These are phyloP conservation scores for Pichia sp. DNA, from an alignment of 1,139 yeast species.

Conservation along the genomic window DNA sequence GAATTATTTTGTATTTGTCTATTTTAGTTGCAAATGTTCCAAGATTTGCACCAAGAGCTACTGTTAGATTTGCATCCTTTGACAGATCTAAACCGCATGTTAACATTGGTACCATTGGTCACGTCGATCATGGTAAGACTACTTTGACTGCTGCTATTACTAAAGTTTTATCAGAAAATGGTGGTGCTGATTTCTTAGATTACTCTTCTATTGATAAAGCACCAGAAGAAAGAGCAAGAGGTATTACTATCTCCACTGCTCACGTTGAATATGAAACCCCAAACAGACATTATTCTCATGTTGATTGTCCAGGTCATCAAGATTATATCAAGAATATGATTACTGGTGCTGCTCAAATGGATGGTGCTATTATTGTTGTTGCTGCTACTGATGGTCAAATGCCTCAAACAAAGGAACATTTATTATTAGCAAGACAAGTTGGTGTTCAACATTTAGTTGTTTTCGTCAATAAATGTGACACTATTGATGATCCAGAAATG, in stretches of 20 bases:
- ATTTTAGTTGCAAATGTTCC: slow-evolving; percentile 17
- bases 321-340: slow-evolving; percentile 99
- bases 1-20: not conserved
- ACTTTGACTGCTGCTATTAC: slow-evolving; percentile 98
- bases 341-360: slow-evolving; percentile 99
- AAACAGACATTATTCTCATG: slow-evolving; percentile 93
- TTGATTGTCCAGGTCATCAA: slow-evolving; percentile 98
- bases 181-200: slow-evolving; percentile 92
- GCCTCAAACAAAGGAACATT: slow-evolving; percentile 99
- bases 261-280: slow-evolving; percentile 94
- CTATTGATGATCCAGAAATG: slow-evolving; percentile 98
- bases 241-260: slow-evolving; percentile 96
- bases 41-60: slow-evolving; percentile 19
- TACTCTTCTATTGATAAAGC: slow-evolving; percentile 94
- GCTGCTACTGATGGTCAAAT: slow-evolving; percentile 99
- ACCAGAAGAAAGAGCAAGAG: slow-evolving; percentile 99
- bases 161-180: slow-evolving; percentile 79
- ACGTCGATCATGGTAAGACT: slow-evolving; percentile 98
- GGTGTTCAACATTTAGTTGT: slow-evolving; percentile 98
- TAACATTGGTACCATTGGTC: slow-evolving; percentile 93
- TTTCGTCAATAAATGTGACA: slow-evolving; percentile 95
- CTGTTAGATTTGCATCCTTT: slow-evolving; percentile 57
- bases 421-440: slow-evolving; percentile 97
- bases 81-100: slow-evolving; percentile 94
- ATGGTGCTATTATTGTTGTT: slow-evolving; percentile 98